Conservation (phyloP, 352 stramenopile species). For the Phytophthora cajani region DNA sequence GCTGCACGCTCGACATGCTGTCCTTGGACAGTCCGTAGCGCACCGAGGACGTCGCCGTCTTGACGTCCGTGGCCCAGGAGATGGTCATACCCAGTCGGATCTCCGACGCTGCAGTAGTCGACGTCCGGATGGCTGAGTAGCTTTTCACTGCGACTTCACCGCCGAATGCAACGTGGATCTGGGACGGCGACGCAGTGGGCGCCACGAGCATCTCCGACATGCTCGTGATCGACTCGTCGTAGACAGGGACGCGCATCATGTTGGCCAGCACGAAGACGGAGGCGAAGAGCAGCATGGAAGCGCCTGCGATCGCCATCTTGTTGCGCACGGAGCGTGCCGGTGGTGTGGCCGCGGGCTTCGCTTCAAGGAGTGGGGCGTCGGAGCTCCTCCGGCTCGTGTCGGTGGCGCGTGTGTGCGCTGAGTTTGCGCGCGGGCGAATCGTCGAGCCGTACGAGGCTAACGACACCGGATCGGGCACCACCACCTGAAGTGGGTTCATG, state of each 20-base stretch:
- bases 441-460: slow-evolving; percentile 22
- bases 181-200: slow-evolving; percentile 31
- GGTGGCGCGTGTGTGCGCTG: slow-evolving; percentile 19
- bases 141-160: slow-evolving; percentile 33
- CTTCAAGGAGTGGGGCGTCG: slow-evolving; percentile 7
- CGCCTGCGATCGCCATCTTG: slow-evolving; percentile 23
- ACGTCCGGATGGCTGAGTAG: slow-evolving; percentile 16
- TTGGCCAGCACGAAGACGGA: slow-evolving; percentile 30
- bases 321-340: slow-evolving; percentile 12
- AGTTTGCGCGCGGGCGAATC: slow-evolving; percentile 25
- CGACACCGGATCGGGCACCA: slow-evolving; percentile 4
- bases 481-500: slow-evolving; percentile 23
- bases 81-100: slow-evolving; percentile 55
- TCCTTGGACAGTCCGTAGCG: slow-evolving; percentile 48
- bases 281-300: slow-evolving; percentile 28
- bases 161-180: slow-evolving; percentile 59
- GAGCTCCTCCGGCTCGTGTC: slow-evolving; percentile 7
- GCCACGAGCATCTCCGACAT: neutral
- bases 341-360: slow-evolving; percentile 8
- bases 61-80: slow-evolving; percentile 57
- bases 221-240: slow-evolving; percentile 25
- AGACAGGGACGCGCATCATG: slow-evolving; percentile 22
- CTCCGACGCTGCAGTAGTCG: neutral
- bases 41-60: slow-evolving; percentile 57
- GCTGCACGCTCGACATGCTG: slow-evolving; percentile 37